Base-by-base conservation (phyloP, 495 filamentous ascomycete genomes). In the Staphylotrichum longicolle region DNA sequence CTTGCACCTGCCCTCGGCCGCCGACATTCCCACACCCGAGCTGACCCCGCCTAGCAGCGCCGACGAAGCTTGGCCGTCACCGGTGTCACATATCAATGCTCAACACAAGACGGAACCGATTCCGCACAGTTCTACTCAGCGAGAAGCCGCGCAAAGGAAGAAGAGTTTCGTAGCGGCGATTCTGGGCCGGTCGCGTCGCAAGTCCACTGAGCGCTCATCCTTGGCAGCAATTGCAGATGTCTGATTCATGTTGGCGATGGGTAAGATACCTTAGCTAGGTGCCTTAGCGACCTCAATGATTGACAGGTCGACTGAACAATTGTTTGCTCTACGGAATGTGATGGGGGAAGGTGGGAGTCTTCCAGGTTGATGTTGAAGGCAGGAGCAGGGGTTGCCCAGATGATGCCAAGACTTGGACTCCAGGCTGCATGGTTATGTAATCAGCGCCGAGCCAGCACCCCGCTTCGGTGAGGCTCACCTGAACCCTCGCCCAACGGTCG, bases 131-230 rank as follows among this genome's bases (percentile, higher is more conserved):
- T 51, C 35, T 11, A 57, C 61, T 3, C 37, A 46, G 12, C 68
- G 71, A 44, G 78, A 76, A 64, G 67, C 64, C 27, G 68, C 77
- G 46, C 78, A 69, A 58, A 75, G 74, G 65, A 70, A 78, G 67
- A 82, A 75, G 72, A 85, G 83, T 59, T 82, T 85, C 60, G 73
- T 84, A 40, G 70, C 75, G 9, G 71, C 74, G 11, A 67, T 78
- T 14, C 83, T 85, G 66, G 72, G 74, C 14, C 70, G 74, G 55
- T 73, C 72, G 40, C 49, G 48, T 14, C 42, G 41, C 45, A 69
- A 66, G 56, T 41, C 47, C 4, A 58, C 66, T 10, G 54, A 63
- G 30, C 42, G 54, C 5, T 39, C 63, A 10, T 48, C 67, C 3
- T 30, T 68, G 37, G 57, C 65, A 27, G 39, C 61, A n/a, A 65